These are phyloP conservation scores for Pyrrhoderma lamaoense DNA, from an alignment of 1,284 basidiomycete species.

Conservation along the genomic window DNA sequence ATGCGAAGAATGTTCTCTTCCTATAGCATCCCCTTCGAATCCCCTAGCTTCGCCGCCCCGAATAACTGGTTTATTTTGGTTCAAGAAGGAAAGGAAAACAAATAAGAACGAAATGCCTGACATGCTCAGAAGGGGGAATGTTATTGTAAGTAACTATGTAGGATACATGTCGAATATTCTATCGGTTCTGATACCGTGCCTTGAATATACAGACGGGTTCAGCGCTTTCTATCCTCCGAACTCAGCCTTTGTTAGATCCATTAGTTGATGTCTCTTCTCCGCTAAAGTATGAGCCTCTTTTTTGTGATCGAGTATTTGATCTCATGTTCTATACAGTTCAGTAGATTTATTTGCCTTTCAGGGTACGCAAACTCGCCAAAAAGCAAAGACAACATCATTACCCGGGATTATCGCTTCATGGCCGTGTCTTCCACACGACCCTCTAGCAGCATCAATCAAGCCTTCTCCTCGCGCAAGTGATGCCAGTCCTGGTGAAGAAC, in stretches of 20 bases:
- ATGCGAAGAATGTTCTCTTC: slow-evolving; percentile 39
- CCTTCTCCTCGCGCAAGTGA: slow-evolving; percentile 29
- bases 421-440: slow-evolving; percentile 56
- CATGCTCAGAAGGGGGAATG: slow-evolving; percentile 59
- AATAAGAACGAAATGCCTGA: slow-evolving; percentile 51
- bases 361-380: slow-evolving; percentile 45
- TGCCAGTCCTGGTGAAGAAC: slow-evolving; percentile 32
- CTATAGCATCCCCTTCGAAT: slow-evolving; percentile 25
- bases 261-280: slow-evolving; percentile 56
- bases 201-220: slow-evolving; percentile 54
- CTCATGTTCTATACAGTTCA: slow-evolving; percentile 37
- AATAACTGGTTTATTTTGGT: slow-evolving; percentile 64
- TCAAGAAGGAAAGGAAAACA: slow-evolving; percentile 39
- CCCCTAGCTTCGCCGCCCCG: slow-evolving; percentile 21
- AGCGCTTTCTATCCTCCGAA: slow-evolving; percentile 59
- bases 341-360: slow-evolving; percentile 74
- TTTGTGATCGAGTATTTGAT: slow-evolving; percentile 1
- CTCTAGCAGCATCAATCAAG: slow-evolving; percentile 51
- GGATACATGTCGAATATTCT: background rate
- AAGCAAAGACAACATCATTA: slow-evolving; percentile 33
- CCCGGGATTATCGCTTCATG: slow-evolving; percentile 56
- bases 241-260: slow-evolving; percentile 61
- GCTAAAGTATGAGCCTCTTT: slow-evolving; percentile 41
- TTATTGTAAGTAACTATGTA: slow-evolving; percentile 43
- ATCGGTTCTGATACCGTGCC: background rate